Evolutionary conservation across 78 protist species (phyloP).

Genomic region (Dictyostelium citrinum): DNA sequence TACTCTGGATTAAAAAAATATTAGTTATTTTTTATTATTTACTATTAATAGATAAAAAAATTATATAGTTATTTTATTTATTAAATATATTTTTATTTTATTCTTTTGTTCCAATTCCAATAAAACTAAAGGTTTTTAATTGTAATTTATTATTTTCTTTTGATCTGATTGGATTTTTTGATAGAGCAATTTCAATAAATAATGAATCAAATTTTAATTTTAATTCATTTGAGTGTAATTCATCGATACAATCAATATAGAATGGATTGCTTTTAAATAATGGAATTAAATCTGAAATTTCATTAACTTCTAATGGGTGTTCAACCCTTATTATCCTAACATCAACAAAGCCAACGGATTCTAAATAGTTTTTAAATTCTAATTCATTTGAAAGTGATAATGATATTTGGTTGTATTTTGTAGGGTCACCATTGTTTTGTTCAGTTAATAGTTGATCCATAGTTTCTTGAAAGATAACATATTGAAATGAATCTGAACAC

Average conservation of each 20-base stretch:
- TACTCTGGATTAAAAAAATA: too few species aligned
- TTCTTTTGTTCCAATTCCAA: background rate
- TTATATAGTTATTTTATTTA: too few species aligned
- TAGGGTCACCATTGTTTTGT: background rate
- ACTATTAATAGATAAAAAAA: too few species aligned
- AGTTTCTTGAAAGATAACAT: background rate
- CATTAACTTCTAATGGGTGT: background rate
- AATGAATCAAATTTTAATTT: background rate
- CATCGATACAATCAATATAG: background rate
- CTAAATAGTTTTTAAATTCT: background rate
- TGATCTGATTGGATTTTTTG: background rate
- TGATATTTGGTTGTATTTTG: background rate
- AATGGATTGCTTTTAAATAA: background rate
- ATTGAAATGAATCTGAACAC: background rate
- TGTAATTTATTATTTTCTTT: background rate
- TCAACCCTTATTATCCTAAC: background rate
- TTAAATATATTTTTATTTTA: too few species aligned
- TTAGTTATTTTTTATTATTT: too few species aligned
- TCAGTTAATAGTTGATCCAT: background rate
- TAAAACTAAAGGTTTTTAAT: background rate
- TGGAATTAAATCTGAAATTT: background rate
- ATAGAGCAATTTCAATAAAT: background rate
- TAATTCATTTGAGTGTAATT: background rate
- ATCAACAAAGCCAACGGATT: conserved; percentile 1
- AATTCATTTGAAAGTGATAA: background rate